These are phyloP conservation scores for Yamadazyma sp. DNA, from an alignment of 805 yeast species.

Conservation along the genomic window DNA sequence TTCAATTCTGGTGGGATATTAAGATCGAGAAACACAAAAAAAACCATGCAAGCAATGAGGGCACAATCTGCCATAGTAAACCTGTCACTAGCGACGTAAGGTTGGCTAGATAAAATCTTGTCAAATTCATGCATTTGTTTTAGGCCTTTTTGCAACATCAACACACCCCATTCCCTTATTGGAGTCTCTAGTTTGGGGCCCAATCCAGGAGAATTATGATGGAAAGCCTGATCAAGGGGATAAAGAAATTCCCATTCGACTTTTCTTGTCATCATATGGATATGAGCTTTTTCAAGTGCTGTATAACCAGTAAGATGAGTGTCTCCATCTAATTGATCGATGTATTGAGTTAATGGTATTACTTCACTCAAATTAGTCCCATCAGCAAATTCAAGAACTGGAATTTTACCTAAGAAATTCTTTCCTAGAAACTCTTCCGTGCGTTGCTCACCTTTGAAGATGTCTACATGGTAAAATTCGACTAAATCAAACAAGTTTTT, in stretches of 20 bases:
- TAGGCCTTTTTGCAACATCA: slow-evolving; percentile 1
- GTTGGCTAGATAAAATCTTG: slow-evolving; percentile 3
- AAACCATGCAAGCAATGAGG: slow-evolving; percentile 3
- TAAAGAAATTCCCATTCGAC: slow-evolving; percentile 6
- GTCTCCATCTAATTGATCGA: slow-evolving; percentile 7
- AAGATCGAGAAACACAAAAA: slow-evolving; percentile 2
- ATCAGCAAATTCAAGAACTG: slow-evolving; percentile 9
- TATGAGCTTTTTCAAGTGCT: slow-evolving; percentile 3
- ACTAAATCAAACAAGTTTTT: slow-evolving; percentile 2
- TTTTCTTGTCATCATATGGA: slow-evolving; percentile 7
- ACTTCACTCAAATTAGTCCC: slow-evolving; percentile 3
- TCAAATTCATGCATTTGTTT: slow-evolving; percentile 3
- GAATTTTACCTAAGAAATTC: slow-evolving; percentile 5
- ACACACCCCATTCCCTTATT: slow-evolving; percentile 5
- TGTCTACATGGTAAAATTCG: slow-evolving; percentile 2
- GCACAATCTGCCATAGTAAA: slow-evolving; percentile 8
- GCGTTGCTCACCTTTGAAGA: slow-evolving; percentile 6
- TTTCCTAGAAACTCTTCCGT: slow-evolving; percentile 1
- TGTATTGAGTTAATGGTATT: slow-evolving; percentile 2
- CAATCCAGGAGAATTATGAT: slow-evolving; percentile 6
- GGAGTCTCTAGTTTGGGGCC: slow-evolving; percentile 6
- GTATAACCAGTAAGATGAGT: slow-evolving; percentile 4
- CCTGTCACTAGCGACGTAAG: slow-evolving; percentile 6
- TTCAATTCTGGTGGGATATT: slow-evolving; percentile 4
- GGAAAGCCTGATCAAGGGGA: slow-evolving; percentile 4